A percentile compares a stretch with the other conserved stretches of the same genome.
Evolutionary conservation across 1,284 basidiomycete genomes (phyloP).

Genomic region (Austroboletus niveus): DNA sequence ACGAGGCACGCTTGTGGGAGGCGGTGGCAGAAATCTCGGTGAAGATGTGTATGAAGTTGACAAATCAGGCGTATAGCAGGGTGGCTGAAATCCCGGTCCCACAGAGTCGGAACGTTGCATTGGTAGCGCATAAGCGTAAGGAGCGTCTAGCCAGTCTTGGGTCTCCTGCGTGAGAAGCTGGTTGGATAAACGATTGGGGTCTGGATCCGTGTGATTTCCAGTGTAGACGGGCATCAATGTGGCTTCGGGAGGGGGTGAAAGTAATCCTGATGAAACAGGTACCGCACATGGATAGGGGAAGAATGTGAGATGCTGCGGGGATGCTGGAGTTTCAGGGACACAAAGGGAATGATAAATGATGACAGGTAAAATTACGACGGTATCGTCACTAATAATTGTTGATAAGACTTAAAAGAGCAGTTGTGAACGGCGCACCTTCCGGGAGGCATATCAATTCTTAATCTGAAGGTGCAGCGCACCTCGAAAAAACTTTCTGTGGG

Average conservation of each 20-base stretch:
- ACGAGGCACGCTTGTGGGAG: constrained; percentile 11
- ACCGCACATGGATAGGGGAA: constrained; percentile 19
- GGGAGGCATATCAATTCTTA: constrained; percentile 28
- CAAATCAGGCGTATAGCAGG: constrained; percentile 11
- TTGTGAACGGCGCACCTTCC: constrained; percentile 24
- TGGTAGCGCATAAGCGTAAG: constrained; percentile 9
- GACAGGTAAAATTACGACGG: constrained; percentile 60
- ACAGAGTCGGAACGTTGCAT: constrained; percentile 21
- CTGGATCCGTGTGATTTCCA: constrained; percentile 2
- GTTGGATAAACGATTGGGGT: constrained; percentile 6
- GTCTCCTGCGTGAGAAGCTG: constrained; percentile 9
- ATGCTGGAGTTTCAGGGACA: constrained; percentile 41
- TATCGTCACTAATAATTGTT: constrained; percentile 56
- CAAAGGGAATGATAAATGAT: constrained; percentile 61
- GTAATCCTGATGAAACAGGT: constrained; percentile 20
- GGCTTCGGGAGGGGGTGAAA: constrained; percentile 17
- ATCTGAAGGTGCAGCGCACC: constrained; percentile 35
- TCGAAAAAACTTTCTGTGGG: constrained; percentile 60
- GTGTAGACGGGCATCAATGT: constrained; percentile 9
- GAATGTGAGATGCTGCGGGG: constrained; percentile 13
- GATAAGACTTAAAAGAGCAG: constrained; percentile 10
- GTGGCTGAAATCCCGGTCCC: constrained; percentile 12
- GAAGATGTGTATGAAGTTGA: constrained; percentile 14
- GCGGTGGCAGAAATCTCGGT: constrained; percentile 16
- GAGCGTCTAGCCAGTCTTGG: constrained; percentile 18